A percentile compares a stretch with the other conserved stretches of the same genome.
These are phyloP conservation scores for Lactifluus hygrophoroides DNA, from an alignment of 768 basidiomycete species.

Conservation along the genomic window DNA sequence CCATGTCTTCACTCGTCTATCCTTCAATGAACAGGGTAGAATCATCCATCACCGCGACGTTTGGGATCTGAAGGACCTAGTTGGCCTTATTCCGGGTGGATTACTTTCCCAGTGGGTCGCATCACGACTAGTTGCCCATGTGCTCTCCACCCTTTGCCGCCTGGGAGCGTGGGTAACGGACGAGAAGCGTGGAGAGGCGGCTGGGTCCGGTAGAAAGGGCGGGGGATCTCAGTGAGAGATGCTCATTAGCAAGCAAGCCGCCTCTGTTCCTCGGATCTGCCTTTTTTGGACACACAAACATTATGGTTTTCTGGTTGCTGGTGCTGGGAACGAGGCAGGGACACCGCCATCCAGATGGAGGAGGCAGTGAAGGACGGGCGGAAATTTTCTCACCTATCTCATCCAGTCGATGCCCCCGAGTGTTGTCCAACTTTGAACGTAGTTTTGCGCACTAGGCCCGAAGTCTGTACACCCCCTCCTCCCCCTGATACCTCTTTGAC, in stretches of 20 bases:
- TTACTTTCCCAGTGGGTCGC: slow-evolving; percentile 61
- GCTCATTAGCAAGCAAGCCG: not conserved
- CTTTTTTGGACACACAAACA: not conserved
- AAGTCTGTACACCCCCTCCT: not conserved
- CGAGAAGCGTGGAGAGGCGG: slow-evolving; percentile 4
- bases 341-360: slow-evolving; percentile 14
- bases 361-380: slow-evolving; percentile 10
- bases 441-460: slow-evolving; percentile 17
- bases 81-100: slow-evolving; percentile 64
- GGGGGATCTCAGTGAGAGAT: slow-evolving; percentile 10
- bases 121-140: slow-evolving; percentile 50
- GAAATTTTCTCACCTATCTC: slow-evolving; percentile 6
- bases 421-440: slow-evolving; percentile 10
- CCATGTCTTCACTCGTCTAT: slow-evolving; percentile 60
- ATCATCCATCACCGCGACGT: slow-evolving; percentile 75
- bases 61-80: slow-evolving; percentile 73
- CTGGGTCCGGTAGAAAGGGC: slow-evolving; percentile 6
- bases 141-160: slow-evolving; percentile 9
- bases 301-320: not conserved
- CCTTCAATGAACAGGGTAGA: slow-evolving; percentile 75
- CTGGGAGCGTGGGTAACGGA: slow-evolving; percentile 12
- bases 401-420: not conserved
- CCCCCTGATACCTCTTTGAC: slow-evolving; percentile 14
- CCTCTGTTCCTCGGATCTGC: slow-evolving; percentile 10
- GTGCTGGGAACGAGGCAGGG: slow-evolving; percentile 13